Evolutionary conservation across 2,329 filamentous ascomycete genomes (phyloP).

Genomic region (Pseudophaeomoniella oleicola): DNA sequence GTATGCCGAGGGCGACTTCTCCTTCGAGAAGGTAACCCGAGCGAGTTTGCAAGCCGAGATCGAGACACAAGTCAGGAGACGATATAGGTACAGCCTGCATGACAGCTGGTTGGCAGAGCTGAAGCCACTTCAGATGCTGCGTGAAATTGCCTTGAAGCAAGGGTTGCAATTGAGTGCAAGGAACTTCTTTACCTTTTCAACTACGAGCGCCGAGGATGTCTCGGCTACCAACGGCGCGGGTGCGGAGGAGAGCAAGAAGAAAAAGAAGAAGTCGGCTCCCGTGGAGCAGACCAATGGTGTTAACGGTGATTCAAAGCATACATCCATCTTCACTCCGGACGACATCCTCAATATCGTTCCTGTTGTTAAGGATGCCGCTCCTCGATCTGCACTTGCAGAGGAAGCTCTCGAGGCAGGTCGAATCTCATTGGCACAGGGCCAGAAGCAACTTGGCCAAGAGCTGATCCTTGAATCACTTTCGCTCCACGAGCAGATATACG

Average conservation of each 20-base stretch:
- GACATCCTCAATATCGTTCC: conserved; percentile 91
- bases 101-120: conserved; percentile 52
- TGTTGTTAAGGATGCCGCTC: conserved; percentile 84
- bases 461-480: conserved; percentile 90
- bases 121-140: conserved; percentile 69
- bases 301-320: conserved; percentile 15
- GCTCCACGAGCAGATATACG: conserved; percentile 96
- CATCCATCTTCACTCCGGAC: conserved; percentile 61
- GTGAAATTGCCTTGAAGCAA: conserved; percentile 77
- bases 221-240: conserved; percentile 13
- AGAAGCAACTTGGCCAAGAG: conserved; percentile 92
- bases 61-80: conserved; percentile 52
- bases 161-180: conserved; percentile 77
- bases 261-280: conserved; percentile 40
- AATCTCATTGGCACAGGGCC: conserved; percentile 87
- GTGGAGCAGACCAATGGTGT: conserved; percentile 19
- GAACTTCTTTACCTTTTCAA: conserved; percentile 53
- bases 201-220: conserved; percentile 18
- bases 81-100: conserved; percentile 64
- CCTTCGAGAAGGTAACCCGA: conserved; percentile 67
- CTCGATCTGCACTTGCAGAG: conserved; percentile 79
- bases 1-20: conserved; percentile 69
- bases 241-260: conserved; percentile 37
- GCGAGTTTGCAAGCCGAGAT: conserved; percentile 56
- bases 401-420: conserved; percentile 91